These are phyloP conservation scores for Endotrypanum monterogeii DNA, from an alignment of 208 protist genomes.

Conservation along the genomic window DNA sequence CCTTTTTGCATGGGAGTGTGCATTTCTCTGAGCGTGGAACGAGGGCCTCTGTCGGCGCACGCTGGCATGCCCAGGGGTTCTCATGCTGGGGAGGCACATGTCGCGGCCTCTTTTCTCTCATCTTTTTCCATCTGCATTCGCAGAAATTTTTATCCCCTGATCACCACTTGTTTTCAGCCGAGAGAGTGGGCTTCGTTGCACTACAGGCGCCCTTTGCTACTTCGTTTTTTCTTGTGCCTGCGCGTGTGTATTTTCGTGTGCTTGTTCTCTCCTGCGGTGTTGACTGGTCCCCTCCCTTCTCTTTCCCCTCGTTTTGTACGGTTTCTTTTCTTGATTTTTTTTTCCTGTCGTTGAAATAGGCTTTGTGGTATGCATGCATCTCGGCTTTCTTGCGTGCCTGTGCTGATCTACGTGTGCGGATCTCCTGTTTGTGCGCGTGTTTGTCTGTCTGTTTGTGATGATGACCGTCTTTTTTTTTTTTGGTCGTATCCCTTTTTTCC, in stretches of 20 bases:
- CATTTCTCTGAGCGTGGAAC: not conserved
- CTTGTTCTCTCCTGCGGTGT: not conserved
- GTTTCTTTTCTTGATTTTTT: constrained; percentile 1
- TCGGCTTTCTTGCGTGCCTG: constrained; percentile 2
- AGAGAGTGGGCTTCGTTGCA: not conserved
- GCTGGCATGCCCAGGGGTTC: not conserved
- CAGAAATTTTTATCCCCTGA: not conserved
- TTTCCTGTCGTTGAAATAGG: constrained; percentile 7
- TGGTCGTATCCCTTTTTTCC: not conserved
- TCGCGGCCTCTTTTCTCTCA: not conserved
- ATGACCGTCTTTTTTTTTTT: constrained; percentile 12
- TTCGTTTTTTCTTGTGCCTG: constrained; percentile 1
- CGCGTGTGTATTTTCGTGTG: not conserved
- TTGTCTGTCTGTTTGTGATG: constrained; percentile 8
- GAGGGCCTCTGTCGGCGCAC: not conserved
- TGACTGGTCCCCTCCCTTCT: not conserved
- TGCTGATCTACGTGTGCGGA: constrained; percentile 12
- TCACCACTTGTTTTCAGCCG: not conserved
- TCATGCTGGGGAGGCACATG: not conserved
- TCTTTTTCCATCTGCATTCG: too few relatives aligned
- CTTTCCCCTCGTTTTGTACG: constrained; percentile 5
- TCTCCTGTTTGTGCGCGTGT: constrained; percentile 9
- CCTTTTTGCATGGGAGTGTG: not conserved
- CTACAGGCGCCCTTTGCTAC: constrained; percentile 4
- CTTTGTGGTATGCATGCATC: constrained; percentile 12